Base-by-base conservation (phyloP, 208 protist species). In the Angomonas desouzai region DNA sequence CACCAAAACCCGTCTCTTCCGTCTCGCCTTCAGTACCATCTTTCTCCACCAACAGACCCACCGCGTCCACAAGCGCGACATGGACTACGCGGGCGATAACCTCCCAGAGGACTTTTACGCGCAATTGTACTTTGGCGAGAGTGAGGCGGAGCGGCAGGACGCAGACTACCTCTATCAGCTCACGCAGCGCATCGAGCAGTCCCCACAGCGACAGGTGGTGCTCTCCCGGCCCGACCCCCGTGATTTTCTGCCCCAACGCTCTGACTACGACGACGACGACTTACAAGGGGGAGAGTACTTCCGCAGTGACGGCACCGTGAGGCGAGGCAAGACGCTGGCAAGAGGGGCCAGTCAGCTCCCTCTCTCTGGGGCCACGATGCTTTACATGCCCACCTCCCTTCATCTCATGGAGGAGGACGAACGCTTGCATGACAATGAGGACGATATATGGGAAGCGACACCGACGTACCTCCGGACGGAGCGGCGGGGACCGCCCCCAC, bases 21-120 rank as follows among this genome's bases (percentile, higher is more conserved):
- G 86, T 22, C 74, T 81, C 25, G 86, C 86, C 61, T 90, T 89
- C 61, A 92, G 83, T 63, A 92, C 83, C 38, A 82, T 92, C 51
- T 92, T 92, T 63, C 70, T 89, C 23, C 73, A 75, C 13, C 72
- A 90, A 48, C 51, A 73, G n/a, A 69, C 48, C 10, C 78, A 90
- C 40, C 82, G 82, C 4, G 74, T 92, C 11, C 68, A 74, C 0
- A 58, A 77, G 33, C 81, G 76, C 29, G 77, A 85, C 48, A 89
- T 92, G 86, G 86, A 92, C 77, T 86, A 88, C 71, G 78, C 74
- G 11, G 63, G 69, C 23, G 87, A 76, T 55, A 34, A 58, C 10
- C 45, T 92, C 1, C 64, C 77, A 23, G 71, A 80, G 38, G 82
- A 89, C 74, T 87, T 87, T 65, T 90, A 81, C 66, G 77, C 82